These are phyloP conservation scores for Syncephalastrum monosporum DNA, from an alignment of 371 early-diverging fungal genomes.

Conservation along the genomic window DNA sequence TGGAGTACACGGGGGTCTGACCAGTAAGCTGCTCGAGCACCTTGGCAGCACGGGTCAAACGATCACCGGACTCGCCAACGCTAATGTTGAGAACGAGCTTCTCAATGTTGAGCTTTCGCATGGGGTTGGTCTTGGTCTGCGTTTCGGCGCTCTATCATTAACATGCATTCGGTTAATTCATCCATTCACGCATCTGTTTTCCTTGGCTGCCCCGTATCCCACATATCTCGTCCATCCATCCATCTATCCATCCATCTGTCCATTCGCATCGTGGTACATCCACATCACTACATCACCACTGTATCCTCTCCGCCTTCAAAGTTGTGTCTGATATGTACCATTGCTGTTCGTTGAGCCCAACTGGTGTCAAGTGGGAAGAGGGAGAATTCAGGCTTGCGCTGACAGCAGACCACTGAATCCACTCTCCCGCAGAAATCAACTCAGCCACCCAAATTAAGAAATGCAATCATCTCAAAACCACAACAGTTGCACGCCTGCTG, in stretches of 20 bases:
- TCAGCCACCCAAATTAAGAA: too few species aligned
- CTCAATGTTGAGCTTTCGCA: conserved; percentile 93
- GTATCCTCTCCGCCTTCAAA: too few species aligned
- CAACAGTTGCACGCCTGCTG: too few species aligned
- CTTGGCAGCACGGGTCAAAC: conserved; percentile 99
- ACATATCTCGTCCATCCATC: conserved; percentile 7
- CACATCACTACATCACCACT: too few species aligned
- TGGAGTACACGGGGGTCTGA: conserved; percentile 99
- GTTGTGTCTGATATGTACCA: conserved; percentile 6
- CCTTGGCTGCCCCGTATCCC: conserved; percentile 1
- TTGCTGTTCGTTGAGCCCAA: conserved; percentile 6
- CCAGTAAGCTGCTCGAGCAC: conserved; percentile 99
- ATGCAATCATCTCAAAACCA: too few species aligned
- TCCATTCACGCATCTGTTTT: conserved; percentile 6
- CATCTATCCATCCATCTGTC: not conserved
- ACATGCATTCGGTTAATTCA: conserved; percentile 9
- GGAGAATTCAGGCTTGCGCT: too few species aligned
- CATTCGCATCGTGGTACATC: too few species aligned
- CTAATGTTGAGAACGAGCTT: conserved; percentile 99
- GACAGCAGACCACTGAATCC: too few species aligned
- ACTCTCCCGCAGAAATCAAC: too few species aligned
- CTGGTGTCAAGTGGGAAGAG: too few species aligned
- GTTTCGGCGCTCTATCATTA: conserved; percentile 50
- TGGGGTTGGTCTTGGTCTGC: conserved; percentile 74
- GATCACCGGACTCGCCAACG: conserved; percentile 98